These are phyloP conservation scores for Gynandropsis gynandra DNA, from an alignment of 345 rosid genomes.

Conservation along the genomic window DNA sequence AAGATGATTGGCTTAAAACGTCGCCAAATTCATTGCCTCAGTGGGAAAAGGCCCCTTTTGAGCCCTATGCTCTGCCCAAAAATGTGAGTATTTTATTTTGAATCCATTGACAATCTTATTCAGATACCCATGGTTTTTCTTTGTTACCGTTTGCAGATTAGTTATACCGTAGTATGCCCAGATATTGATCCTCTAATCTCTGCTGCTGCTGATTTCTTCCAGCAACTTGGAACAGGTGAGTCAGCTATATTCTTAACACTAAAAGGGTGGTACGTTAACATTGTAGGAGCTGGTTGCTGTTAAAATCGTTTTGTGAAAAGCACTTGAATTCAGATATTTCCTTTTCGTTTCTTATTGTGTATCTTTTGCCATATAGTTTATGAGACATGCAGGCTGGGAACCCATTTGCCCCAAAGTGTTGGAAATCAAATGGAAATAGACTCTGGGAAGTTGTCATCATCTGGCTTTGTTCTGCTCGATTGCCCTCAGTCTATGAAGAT, in stretches of 20 bases:
- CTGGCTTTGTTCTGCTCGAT: conserved; percentile 88
- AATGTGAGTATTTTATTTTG: conserved; percentile 45
- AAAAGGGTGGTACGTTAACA: conserved; percentile 6
- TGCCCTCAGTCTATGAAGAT: conserved; percentile 99
- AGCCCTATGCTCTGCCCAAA: conserved; percentile 84
- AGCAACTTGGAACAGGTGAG: conserved; percentile 94
- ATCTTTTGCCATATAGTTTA: conserved; percentile 50
- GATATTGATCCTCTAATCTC: conserved; percentile 90
- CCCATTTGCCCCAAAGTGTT: conserved; percentile 72
- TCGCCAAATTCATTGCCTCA: conserved; percentile 70
- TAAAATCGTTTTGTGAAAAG: not conserved
- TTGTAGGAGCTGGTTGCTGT: conserved; percentile 12
- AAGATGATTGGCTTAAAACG: conserved; percentile 97
- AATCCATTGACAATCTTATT: conserved; percentile 7
- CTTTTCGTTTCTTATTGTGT: conserved; percentile 14
- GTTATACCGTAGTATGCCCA: conserved; percentile 81
- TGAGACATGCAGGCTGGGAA: conserved; percentile 89
- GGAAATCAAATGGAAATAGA: conserved; percentile 87
- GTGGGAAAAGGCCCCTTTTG: conserved; percentile 99
- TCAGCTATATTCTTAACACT: conserved; percentile 15
- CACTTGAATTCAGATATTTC: not conserved
- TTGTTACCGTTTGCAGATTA: conserved; percentile 50
- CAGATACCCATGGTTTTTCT: conserved; percentile 2
- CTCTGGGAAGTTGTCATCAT: conserved; percentile 52
- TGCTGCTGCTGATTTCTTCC: conserved; percentile 93